Base-by-base conservation (phyloP, 2,329 filamentous ascomycete genomes). In the Sporothrix curviconia region DNA sequence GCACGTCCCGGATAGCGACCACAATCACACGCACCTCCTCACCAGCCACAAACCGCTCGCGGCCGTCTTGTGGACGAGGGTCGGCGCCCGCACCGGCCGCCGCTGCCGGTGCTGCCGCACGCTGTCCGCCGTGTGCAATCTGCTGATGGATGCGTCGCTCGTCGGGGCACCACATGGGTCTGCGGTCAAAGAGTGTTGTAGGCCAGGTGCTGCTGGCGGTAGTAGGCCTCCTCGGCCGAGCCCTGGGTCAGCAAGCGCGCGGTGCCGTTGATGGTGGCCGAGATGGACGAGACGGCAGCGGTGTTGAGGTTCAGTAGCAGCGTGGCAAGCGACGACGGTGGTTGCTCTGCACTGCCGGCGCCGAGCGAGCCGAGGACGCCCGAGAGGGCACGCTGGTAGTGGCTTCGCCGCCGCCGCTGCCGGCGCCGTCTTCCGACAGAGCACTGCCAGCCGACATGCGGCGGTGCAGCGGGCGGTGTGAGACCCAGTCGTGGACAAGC, bases 401-500 rank as follows among this genome's bases (percentile, higher is more conserved):
- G 2, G 44, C 37, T 17, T 19, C 56, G 4, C 14, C 17, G 28
- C 24, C 24, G n/a, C 11, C 17, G 28, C 22, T 43, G 12, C 42
- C 43, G 14, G 17, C 19, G 28, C 49, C 58, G 15, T 56, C 58
- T 7, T 60, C 61, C 39, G 84, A 46, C 22, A 42, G 86, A 60
- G 59, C 81, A 53, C 83, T 87, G 61, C 83, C 85, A 65, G 76
- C 80, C 7, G 77, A 83, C 47, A 78, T 76, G 61, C 80, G 75
- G 44, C 79, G 77, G 56, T 88, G 91, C 0, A 90, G 89, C 1
- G 92, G 92, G 2, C 94, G 86, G 71, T 95, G 90, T 1, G 90
- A 95, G 59, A 96, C 88, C 94, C 81, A 99, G 74, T 97, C 94
- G 74, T 99, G 94, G 7, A 97, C 94, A n/a, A 97, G 83, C 12